phyloP scores from a whole-genome alignment of 2,329 filamentous ascomycete genomes.

The Phoma sp. region DNA sequence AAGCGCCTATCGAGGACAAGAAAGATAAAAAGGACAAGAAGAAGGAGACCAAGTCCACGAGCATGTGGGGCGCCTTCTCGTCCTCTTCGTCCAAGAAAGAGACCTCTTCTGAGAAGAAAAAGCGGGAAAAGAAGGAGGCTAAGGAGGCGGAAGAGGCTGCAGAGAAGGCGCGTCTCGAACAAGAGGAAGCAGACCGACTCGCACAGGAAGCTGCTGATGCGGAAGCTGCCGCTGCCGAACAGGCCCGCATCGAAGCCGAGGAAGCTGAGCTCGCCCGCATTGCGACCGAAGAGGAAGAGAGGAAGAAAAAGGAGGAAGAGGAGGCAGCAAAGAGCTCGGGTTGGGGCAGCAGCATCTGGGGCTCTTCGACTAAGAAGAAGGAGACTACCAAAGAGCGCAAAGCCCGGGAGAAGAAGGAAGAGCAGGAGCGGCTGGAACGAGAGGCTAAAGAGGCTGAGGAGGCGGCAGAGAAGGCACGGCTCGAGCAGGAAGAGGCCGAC shows the following conservation, averaged over 20 bases:
- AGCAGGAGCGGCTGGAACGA: constrained; percentile 26
- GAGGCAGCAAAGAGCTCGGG: constrained; percentile 33
- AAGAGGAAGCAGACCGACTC: constrained; percentile 47
- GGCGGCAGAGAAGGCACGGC: constrained; percentile 28
- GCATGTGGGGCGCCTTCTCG: constrained; percentile 31
- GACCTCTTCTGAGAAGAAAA: constrained; percentile 38
- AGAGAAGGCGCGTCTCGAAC: constrained; percentile 40
- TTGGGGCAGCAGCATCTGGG: constrained; percentile 31
- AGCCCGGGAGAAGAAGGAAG: constrained; percentile 43
- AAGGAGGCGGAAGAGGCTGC: constrained; percentile 37
- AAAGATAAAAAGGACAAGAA: constrained; percentile 39
- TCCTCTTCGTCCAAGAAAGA: constrained; percentile 43
- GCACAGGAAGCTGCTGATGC: constrained; percentile 49
- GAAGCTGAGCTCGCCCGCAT: constrained; percentile 27
- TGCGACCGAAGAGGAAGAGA: constrained; percentile 37
- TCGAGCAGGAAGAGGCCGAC: constrained; percentile 30
- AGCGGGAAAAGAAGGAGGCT: constrained; percentile 47
- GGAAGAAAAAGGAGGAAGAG: constrained; percentile 35
- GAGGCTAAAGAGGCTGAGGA: constrained; percentile 28
- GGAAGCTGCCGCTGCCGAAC: constrained; percentile 26
- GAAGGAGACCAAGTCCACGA: constrained; percentile 33
- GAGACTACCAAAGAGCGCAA: constrained; percentile 42
- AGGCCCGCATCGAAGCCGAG: constrained; percentile 17
- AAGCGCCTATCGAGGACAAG: constrained; percentile 28
- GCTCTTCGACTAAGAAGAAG: constrained; percentile 50